These are phyloP conservation scores for Schizochytrium sp. DNA, from an alignment of 108 stramenopile species.

Conservation along the genomic window DNA sequence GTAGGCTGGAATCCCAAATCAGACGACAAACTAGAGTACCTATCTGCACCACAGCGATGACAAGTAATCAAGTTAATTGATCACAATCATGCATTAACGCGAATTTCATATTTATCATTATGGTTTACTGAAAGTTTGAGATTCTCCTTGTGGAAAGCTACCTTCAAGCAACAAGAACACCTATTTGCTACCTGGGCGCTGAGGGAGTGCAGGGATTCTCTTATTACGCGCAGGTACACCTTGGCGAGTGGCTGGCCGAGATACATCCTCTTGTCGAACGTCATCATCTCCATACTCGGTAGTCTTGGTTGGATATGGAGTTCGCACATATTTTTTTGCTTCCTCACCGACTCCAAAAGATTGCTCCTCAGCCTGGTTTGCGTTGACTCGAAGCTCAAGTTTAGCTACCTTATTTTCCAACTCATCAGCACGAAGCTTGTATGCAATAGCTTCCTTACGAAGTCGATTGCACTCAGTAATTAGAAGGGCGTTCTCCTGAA, in stretches of 20 bases:
- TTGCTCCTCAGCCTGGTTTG: neutral
- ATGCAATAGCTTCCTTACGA: constrained; percentile 61
- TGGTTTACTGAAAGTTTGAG: too few relatives aligned
- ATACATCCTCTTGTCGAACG: constrained; percentile 24
- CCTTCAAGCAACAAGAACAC: neutral
- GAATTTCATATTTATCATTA: too few relatives aligned
- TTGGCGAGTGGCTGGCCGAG: constrained; percentile 2
- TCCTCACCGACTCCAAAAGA: too few relatives aligned
- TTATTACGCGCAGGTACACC: neutral
- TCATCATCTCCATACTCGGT: neutral
- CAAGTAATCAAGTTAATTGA: too few relatives aligned
- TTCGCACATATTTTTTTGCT: too few relatives aligned
- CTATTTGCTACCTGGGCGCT: constrained; percentile 28
- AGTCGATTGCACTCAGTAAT: constrained; percentile 70
- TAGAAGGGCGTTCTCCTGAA: constrained; percentile 67
- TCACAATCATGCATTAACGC: too few relatives aligned
- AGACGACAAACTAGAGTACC: too few relatives aligned
- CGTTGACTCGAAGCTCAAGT: neutral
- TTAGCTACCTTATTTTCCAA: neutral
- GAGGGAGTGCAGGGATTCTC: neutral
- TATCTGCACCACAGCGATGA: too few relatives aligned
- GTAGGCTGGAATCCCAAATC: too few relatives aligned
- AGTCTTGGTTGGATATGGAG: too few relatives aligned
- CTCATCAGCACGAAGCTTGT: constrained; percentile 16
- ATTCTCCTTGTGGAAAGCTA: neutral